Evolutionary conservation across 495 filamentous ascomycete species (phyloP).

Genomic region (Hypoxylon lienhwacheense): DNA sequence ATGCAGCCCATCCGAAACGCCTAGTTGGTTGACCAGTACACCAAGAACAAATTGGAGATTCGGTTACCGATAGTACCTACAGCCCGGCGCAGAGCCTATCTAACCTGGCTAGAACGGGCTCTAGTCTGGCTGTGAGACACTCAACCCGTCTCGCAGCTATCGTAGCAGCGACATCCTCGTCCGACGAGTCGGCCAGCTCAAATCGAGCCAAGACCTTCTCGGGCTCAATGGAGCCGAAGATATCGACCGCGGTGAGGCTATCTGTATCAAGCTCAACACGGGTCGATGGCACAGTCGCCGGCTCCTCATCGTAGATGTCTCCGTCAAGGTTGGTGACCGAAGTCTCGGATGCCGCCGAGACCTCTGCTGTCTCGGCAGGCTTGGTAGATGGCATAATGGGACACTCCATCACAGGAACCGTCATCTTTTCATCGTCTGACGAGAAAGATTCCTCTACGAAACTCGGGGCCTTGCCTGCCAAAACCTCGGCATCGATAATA

Average conservation of each 20-base stretch:
- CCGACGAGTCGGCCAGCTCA: slow-evolving; percentile 58
- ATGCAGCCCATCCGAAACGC: slow-evolving; percentile 19
- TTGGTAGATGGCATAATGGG: slow-evolving; percentile 39
- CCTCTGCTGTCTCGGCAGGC: slow-evolving; percentile 36
- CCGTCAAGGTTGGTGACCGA: slow-evolving; percentile 23
- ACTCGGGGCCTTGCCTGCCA: slow-evolving; percentile 68
- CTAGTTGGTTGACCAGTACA: not conserved
- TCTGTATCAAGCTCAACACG: slow-evolving; percentile 41
- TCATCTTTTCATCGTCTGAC: slow-evolving; percentile 55
- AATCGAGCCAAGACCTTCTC: slow-evolving; percentile 61
- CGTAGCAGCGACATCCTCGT: slow-evolving; percentile 46
- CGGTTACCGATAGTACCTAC: slow-evolving; percentile 26
- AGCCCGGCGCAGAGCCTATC: slow-evolving; percentile 41
- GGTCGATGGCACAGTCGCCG: slow-evolving; percentile 32
- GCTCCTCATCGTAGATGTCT: slow-evolving; percentile 49
- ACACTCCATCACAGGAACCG: slow-evolving; percentile 49
- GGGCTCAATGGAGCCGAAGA: slow-evolving; percentile 57
- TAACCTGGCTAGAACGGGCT: slow-evolving; percentile 44
- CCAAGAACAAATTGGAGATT: not conserved
- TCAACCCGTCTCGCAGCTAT: slow-evolving; percentile 47
- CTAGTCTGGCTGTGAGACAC: slow-evolving; percentile 45
- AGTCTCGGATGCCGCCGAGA: slow-evolving; percentile 53
- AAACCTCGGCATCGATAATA: slow-evolving; percentile 59
- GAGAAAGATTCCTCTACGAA: slow-evolving; percentile 47
- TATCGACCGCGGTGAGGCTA: slow-evolving; percentile 39